Evolutionary conservation across 108 stramenopile genomes (phyloP), one percentile per base, ranked within the genome.

Genomic region (Nannochloropsis oceanica): DNA sequence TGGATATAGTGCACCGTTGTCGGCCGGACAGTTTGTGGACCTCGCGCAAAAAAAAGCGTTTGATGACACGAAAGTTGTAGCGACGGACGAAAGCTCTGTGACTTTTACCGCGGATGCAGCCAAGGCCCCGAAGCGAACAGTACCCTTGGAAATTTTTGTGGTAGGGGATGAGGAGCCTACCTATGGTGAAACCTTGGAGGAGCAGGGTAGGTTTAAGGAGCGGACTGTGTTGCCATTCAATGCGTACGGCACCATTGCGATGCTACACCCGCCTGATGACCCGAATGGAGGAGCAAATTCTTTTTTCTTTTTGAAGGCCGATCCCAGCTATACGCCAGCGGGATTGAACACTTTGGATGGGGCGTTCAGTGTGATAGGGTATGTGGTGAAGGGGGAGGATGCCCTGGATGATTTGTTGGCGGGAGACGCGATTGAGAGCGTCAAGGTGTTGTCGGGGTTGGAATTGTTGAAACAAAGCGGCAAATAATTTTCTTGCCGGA

Each of bases 181-280:
- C n/a, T 83, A 83, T 43, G 83, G 26, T 12, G 83, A 83, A 8
- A 10, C 44, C 5, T 26, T 83, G 44, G 83, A 83, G 44, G 83
- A 83, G 83, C 83, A 83, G 83, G 83, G 83, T n/a, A 18, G 83
- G n/a, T 83, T 83, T n/a, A 83, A 83, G 44, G 83, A 27, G 12
- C 27, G 42, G 24, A 20, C 42, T 3, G 83, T 83, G 8, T 42
- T 83, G 42, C 83, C 83, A 34, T 83, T 83, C 13, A 83, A 42
- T n/a, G 83, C 83, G 34, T 83, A 83, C 43, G 83, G 83, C 13
- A 83, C 83, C 43, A 20, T 83, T 10, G 83, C 83, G 2, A 26
- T 26, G 25, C 27, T 42, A 20, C 83, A 83, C 83, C 43, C 44
- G 34, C 83, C 42, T 25, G 83, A 83, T 42, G 26, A 83, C 27